Base-by-base conservation (phyloP, 768 basidiomycete genomes). In the Cystobasidium tubakii region DNA sequence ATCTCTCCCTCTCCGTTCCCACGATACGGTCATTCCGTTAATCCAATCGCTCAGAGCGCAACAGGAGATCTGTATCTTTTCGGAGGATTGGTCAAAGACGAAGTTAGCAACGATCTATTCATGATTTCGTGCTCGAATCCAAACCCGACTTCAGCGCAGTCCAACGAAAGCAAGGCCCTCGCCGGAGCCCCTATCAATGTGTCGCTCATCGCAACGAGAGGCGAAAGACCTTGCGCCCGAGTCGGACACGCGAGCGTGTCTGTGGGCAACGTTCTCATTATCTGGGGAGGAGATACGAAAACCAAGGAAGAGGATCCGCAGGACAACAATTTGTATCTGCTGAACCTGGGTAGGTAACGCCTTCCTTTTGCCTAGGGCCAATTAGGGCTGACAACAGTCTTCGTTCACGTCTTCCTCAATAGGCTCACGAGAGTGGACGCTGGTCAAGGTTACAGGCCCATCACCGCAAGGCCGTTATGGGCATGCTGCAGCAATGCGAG, bases 181-280 rank as follows among this genome's bases (percentile, higher is more conserved):
- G 88, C 88, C 44, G 87, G 89, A 1, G 85, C 88, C 50, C 88
- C 91, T 76, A 85, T 91, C 74, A 86, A 89, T 19, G 89, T 91
- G 9, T 88, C 87, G 13, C 85, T 92, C 13, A 83, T 97, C 36
- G 90, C 93, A 80, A 96, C 94, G 0, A 86, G 85, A 15, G 96
- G 96, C 3, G 91, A 94, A 78, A 83, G 90, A 7, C 96, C 96
- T 0, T 87, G 87, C 19, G 88, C 92, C 0, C 84, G 96, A 76
- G 94, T 98, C n/a, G 95, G 96, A 0, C 96, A 99, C 83, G 92
- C 93, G 1, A 89, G 90, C 81, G 95, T 95, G 6, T 87, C 97
- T 63, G 92, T 98, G 73, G 92, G 92, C 81, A 92, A 90, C 79
- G 95, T 97, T 63, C 84, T 99, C 74, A 90, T 98, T 74, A 89